These are phyloP conservation scores for Ogataea minuta DNA, from an alignment of 805 yeast genomes.

Conservation along the genomic window DNA sequence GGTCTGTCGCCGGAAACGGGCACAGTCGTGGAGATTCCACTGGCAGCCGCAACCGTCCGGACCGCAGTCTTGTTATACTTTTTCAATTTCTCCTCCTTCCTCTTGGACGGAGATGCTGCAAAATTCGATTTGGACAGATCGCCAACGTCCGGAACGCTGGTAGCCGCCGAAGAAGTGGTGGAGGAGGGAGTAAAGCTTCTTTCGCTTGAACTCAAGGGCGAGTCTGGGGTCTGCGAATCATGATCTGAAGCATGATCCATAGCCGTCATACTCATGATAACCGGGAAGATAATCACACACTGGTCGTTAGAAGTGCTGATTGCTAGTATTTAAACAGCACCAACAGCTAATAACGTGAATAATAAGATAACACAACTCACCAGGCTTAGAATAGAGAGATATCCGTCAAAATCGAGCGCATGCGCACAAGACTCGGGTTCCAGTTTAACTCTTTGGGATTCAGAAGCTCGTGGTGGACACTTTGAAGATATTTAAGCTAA, in stretches of 20 bases:
- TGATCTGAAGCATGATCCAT: constrained; percentile 11
- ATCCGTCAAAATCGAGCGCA: constrained; percentile 34
- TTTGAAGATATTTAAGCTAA: constrained; percentile 26
- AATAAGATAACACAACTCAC: constrained; percentile 22
- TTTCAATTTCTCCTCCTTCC: constrained; percentile 29
- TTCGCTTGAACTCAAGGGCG: constrained; percentile 33
- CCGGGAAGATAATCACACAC: constrained; percentile 23
- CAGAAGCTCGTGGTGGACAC: constrained; percentile 23
- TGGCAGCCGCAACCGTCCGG: constrained; percentile 53
- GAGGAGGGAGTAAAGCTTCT: constrained; percentile 44
- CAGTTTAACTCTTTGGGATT: constrained; percentile 28
- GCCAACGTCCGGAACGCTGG: constrained; percentile 27
- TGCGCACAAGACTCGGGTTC: constrained; percentile 26
- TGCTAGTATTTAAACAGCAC: constrained; percentile 7
- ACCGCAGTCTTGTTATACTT: constrained; percentile 30
- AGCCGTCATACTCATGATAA: constrained; percentile 14
- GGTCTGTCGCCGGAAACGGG: constrained; percentile 80
- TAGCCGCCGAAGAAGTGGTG: constrained; percentile 34
- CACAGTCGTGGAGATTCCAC: constrained; percentile 74
- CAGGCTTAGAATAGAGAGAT: constrained; percentile 34
- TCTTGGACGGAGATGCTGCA: constrained; percentile 15
- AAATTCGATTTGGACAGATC: constrained; percentile 16
- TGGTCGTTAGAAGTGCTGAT: constrained; percentile 23
- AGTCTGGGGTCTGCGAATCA: constrained; percentile 25
- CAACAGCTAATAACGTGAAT: constrained; percentile 23